A percentile compares a stretch with the other conserved stretches of the same genome.
These are phyloP conservation scores for Monosporozyma yasuniensis DNA, from an alignment of 805 yeast species.

Conservation along the genomic window DNA sequence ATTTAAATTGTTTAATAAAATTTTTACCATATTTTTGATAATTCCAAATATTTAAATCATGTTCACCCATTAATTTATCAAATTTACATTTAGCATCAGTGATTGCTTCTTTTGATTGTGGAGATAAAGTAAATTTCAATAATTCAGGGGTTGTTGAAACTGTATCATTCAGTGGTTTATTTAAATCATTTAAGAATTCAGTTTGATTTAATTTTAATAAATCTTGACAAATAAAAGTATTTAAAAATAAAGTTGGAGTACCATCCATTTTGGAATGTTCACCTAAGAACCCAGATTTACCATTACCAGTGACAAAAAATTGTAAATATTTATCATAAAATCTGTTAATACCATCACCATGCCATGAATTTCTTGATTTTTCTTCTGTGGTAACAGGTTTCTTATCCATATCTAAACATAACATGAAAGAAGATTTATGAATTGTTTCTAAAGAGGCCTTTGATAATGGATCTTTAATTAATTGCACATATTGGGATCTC, in stretches of 20 bases:
- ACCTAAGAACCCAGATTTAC: conserved; percentile 85
- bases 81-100: conserved; percentile 49
- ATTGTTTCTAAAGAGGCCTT: conserved; percentile 54
- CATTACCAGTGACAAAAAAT: conserved; percentile 72
- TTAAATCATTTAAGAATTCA: conserved; percentile 13
- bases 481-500: conserved; percentile 49
- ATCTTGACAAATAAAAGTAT: conserved; percentile 59
- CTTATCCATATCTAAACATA: conserved; percentile 61
- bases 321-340: conserved; percentile 88
- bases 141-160: conserved; percentile 2
- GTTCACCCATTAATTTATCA: conserved; percentile 42
- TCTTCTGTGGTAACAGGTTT: conserved; percentile 72
- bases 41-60: conserved; percentile 71
- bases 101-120: conserved; percentile 43
- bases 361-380: conserved; percentile 82
- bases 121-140: conserved; percentile 53
- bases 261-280: conserved; percentile 99
- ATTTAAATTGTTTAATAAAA: conserved; percentile 72
- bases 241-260: conserved; percentile 83
- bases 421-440: conserved; percentile 67
- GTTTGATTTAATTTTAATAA: conserved; percentile 39
- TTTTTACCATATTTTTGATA: conserved; percentile 81
- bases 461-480: conserved; percentile 54
- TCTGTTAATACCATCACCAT: conserved; percentile 88
- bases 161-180: background rate